These are phyloP conservation scores for Pholiota adiposa DNA, from an alignment of 1,284 basidiomycete genomes.

Conservation along the genomic window DNA sequence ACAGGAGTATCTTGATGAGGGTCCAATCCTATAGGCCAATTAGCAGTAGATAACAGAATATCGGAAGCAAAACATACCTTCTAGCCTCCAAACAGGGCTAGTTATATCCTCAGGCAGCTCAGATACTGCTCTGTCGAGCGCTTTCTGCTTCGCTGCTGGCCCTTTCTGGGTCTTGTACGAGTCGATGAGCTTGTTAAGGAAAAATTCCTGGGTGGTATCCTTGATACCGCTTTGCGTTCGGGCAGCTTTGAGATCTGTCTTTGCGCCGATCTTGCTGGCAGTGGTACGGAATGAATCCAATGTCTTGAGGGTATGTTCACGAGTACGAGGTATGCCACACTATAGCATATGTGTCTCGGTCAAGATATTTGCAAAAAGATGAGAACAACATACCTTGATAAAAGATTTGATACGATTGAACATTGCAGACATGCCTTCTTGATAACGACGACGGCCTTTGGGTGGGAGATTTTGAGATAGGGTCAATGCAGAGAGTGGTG, in stretches of 20 bases:
- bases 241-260: constrained; percentile 22
- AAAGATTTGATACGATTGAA: too few species aligned
- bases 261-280: constrained; percentile 18
- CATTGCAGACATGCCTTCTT: too few species aligned
- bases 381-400: too few species aligned
- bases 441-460: too few species aligned
- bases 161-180: constrained; percentile 23
- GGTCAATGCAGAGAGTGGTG: too few species aligned
- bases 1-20: constrained; percentile 40
- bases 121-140: constrained; percentile 10
- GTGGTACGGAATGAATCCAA: too few species aligned
- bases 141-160: constrained; percentile 13
- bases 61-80: constrained; percentile 19
- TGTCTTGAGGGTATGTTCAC: constrained; percentile 20
- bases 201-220: constrained; percentile 31
- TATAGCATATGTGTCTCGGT: too few species aligned
- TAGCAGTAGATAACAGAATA: too few species aligned
- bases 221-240: constrained; percentile 32
- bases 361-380: too few species aligned
- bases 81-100: constrained; percentile 23
- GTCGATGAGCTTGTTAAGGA: constrained; percentile 24
- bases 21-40: neutral
- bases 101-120: constrained; percentile 22
- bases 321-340: constrained; percentile 21
- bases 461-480: too few species aligned